Percentiles rank a stretch among this genome's conserved stretches.
phyloP scores from a whole-genome alignment of 2,329 filamentous ascomycete genomes.

The Epichloe sylvatica region DNA sequence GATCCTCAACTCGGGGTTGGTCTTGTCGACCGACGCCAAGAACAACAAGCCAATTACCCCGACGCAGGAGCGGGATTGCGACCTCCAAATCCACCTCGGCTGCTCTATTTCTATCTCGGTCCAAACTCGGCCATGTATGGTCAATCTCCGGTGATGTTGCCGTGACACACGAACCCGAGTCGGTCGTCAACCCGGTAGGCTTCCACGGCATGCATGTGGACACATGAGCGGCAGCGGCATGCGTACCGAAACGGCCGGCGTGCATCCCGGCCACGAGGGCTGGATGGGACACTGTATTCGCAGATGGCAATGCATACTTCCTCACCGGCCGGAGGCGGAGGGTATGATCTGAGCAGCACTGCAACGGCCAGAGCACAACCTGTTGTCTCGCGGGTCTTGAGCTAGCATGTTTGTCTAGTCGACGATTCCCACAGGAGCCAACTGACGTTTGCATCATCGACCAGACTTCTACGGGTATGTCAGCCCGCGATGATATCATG shows the following conservation, averaged over 20 bases:
- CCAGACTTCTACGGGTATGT: too few species aligned
- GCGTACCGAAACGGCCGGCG: background rate
- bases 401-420: too few species aligned
- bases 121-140: conserved; percentile 2
- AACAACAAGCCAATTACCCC: background rate
- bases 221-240: conserved; percentile 1
- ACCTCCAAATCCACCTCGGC: conserved; percentile 1
- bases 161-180: background rate
- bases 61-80: conserved; percentile 1
- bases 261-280: background rate
- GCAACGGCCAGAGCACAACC: background rate
- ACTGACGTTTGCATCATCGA: too few species aligned
- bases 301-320: conserved; percentile 2
- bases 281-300: conserved; percentile 3
- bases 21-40: background rate
- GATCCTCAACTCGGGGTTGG: background rate
- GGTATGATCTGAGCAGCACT: background rate
- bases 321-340: background rate
- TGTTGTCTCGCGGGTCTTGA: too few species aligned
- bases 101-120: conserved; percentile 4
- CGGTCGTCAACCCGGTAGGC: background rate
- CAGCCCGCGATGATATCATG: too few species aligned
- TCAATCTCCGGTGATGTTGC: conserved; percentile 1
- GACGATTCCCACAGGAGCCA: too few species aligned
- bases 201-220: conserved; percentile 4